Percentiles rank a stretch among this genome's conserved stretches.
phyloP scores from a whole-genome alignment of 2,329 filamentous ascomycete genomes.

The Trichoderma semiorbis region DNA sequence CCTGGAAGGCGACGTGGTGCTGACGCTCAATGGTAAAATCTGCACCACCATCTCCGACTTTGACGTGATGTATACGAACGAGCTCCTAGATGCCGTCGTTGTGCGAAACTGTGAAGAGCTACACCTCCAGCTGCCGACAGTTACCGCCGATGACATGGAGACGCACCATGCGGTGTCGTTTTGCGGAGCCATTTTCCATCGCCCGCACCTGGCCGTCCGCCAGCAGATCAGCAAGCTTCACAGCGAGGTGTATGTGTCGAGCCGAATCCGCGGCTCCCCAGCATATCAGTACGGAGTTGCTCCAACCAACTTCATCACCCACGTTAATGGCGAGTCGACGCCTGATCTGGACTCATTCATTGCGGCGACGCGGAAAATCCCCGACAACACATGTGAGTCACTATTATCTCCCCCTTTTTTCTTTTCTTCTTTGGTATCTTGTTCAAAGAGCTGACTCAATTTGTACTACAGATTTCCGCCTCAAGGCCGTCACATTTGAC shows the following conservation, averaged over 20 bases:
- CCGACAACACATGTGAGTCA: slow-evolving; percentile 84
- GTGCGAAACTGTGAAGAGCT: slow-evolving; percentile 82
- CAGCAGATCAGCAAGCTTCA: slow-evolving; percentile 97
- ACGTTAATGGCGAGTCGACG: slow-evolving; percentile 86
- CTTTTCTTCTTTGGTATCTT: neutral
- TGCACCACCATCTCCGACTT: slow-evolving; percentile 92
- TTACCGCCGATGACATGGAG: slow-evolving; percentile 85
- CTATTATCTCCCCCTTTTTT: neutral
- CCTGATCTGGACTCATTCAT: slow-evolving; percentile 80
- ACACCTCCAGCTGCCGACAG: slow-evolving; percentile 73
- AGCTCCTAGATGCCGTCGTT: slow-evolving; percentile 77
- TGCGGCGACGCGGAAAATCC: slow-evolving; percentile 76
- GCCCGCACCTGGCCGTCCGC: slow-evolving; percentile 90
- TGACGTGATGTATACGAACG: slow-evolving; percentile 93
- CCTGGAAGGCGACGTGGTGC: slow-evolving; percentile 85
- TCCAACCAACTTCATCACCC: slow-evolving; percentile 95
- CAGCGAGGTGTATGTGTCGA: slow-evolving; percentile 93
- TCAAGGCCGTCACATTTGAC: slow-evolving; percentile 97
- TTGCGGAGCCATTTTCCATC: slow-evolving; percentile 89
- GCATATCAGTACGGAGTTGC: slow-evolving; percentile 88
- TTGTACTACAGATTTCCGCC: slow-evolving; percentile 73
- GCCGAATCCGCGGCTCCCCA: slow-evolving; percentile 76
- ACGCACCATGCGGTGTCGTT: slow-evolving; percentile 90
- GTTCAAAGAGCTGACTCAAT: slow-evolving; percentile 19
- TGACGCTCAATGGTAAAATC: slow-evolving; percentile 85